phyloP scores from a whole-genome alignment of 495 filamentous ascomycete species.

The Aspergillus haitiensis region DNA sequence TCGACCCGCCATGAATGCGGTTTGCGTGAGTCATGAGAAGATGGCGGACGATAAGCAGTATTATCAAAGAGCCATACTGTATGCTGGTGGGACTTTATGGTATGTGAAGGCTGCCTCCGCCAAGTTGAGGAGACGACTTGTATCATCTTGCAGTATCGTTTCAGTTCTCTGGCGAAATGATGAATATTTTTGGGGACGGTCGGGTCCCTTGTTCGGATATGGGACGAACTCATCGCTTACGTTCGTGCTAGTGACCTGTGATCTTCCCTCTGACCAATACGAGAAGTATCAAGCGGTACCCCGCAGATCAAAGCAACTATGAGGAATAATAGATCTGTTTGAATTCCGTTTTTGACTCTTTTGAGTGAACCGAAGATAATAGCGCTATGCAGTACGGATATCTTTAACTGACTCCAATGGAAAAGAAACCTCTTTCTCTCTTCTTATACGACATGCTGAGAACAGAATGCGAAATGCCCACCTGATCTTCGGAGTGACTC shows the following conservation, averaged over 20 bases:
- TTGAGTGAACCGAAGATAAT: neutral
- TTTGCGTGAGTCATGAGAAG: conserved; percentile 28
- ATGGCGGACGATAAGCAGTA: conserved; percentile 65
- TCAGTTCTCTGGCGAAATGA: conserved; percentile 21
- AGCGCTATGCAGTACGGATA: neutral
- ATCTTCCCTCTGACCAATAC: conserved; percentile 1
- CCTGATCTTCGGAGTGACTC: conserved; percentile 20
- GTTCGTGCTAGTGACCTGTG: conserved; percentile 1
- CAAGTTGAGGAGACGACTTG: conserved; percentile 31
- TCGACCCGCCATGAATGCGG: conserved; percentile 69
- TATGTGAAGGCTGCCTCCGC: conserved; percentile 33
- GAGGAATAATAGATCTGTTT: neutral
- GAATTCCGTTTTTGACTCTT: neutral
- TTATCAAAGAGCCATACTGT: conserved; percentile 90
- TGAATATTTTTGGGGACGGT: conserved; percentile 13
- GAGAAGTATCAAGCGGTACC: conserved; percentile 3
- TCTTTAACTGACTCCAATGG: neutral
- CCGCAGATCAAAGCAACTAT: conserved; percentile 1
- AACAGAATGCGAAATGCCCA: conserved; percentile 1
- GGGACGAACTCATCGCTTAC: conserved; percentile 12
- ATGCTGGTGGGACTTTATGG: conserved; percentile 53
- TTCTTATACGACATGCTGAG: conserved; percentile 11
- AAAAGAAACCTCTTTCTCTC: neutral
- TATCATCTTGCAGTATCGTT: conserved; percentile 34
- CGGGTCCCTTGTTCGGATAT: conserved; percentile 12